A percentile compares a stretch with the other conserved stretches of the same genome.
Conservation (phyloP, 768 basidiomycete species). For the Termitomyces sp. region DNA sequence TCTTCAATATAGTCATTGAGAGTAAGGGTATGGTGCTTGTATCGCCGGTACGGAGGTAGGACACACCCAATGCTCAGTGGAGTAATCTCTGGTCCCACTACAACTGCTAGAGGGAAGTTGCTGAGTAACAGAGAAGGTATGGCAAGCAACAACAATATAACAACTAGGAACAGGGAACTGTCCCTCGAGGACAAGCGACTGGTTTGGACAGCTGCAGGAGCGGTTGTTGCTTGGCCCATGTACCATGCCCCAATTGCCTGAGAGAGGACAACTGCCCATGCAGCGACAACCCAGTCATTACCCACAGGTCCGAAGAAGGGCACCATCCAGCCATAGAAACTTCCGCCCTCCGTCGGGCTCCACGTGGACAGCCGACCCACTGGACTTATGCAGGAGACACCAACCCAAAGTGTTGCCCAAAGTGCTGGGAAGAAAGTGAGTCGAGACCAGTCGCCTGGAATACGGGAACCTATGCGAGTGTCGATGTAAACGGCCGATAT, state of each 20-base stretch:
- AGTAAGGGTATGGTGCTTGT: slow-evolving; percentile 33
- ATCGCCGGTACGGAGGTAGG: slow-evolving; percentile 43
- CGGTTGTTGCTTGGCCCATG: slow-evolving; percentile 31
- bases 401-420: slow-evolving; percentile 62
- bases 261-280: slow-evolving; percentile 65
- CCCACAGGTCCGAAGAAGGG: slow-evolving; percentile 51
- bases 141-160: slow-evolving; percentile 37
- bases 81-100: slow-evolving; percentile 34
- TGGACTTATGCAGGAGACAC: slow-evolving; percentile 50
- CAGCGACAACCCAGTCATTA: slow-evolving; percentile 71
- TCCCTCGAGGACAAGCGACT: slow-evolving; percentile 12
- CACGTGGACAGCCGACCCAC: slow-evolving; percentile 69
- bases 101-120: slow-evolving; percentile 33
- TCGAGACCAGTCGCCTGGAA: slow-evolving; percentile 33
- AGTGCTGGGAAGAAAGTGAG: slow-evolving; percentile 59
- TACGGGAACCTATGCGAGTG: slow-evolving; percentile 25
- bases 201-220: slow-evolving; percentile 11
- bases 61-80: slow-evolving; percentile 63
- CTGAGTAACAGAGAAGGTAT: slow-evolving; percentile 50
- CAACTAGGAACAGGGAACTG: slow-evolving; percentile 29
- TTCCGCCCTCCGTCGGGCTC: slow-evolving; percentile 51
- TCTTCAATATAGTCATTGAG: slow-evolving; percentile 62
- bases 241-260: slow-evolving; percentile 50
- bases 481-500: slow-evolving; percentile 34
- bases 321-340: slow-evolving; percentile 60